These are phyloP conservation scores for Plasmodium coatneyi DNA, from an alignment of 169 alveolate species.

Conservation along the genomic window DNA sequence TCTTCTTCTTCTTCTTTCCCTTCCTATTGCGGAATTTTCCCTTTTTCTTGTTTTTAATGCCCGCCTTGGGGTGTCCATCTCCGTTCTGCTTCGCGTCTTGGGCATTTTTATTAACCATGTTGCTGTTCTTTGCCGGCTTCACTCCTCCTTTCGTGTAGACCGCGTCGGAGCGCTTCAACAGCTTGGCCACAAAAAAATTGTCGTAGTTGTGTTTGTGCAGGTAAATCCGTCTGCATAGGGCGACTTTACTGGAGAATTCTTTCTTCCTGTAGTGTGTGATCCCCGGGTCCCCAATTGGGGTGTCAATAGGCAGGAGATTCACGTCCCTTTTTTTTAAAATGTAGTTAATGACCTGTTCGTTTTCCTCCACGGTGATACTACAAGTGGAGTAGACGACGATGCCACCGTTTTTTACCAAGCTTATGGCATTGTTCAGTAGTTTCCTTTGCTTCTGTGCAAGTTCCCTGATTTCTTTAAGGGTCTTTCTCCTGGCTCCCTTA, in stretches of 20 bases:
- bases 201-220: slow-evolving; percentile 98
- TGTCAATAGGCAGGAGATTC: slow-evolving; percentile 81
- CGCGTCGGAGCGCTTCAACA: slow-evolving; percentile 93
- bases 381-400: slow-evolving; percentile 98
- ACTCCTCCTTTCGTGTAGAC: slow-evolving; percentile 75
- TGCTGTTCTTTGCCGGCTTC: slow-evolving; percentile 32
- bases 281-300: slow-evolving; percentile 94
- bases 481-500: slow-evolving; percentile 93
- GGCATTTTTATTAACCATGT: not conserved
- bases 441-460: slow-evolving; percentile 95
- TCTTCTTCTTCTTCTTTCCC: not conserved
- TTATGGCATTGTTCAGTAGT: slow-evolving; percentile 94
- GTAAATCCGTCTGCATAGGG: slow-evolving; percentile 90
- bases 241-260: slow-evolving; percentile 91
- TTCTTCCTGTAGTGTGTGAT: slow-evolving; percentile 92
- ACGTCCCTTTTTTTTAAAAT: slow-evolving; percentile 93
- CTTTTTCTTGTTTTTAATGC: not conserved
- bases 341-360: slow-evolving; percentile 96
- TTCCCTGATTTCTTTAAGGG: slow-evolving; percentile 92
- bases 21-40: not conserved
- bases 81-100: not conserved
- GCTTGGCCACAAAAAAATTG: slow-evolving; percentile 97
- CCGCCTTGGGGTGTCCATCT: not conserved
- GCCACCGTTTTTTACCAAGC: slow-evolving; percentile 96
- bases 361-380: slow-evolving; percentile 96